A percentile compares a stretch with the other conserved stretches of the same genome.
Conservation (phyloP, 169 alveolate species). For the Sarcocystis neurona region DNA sequence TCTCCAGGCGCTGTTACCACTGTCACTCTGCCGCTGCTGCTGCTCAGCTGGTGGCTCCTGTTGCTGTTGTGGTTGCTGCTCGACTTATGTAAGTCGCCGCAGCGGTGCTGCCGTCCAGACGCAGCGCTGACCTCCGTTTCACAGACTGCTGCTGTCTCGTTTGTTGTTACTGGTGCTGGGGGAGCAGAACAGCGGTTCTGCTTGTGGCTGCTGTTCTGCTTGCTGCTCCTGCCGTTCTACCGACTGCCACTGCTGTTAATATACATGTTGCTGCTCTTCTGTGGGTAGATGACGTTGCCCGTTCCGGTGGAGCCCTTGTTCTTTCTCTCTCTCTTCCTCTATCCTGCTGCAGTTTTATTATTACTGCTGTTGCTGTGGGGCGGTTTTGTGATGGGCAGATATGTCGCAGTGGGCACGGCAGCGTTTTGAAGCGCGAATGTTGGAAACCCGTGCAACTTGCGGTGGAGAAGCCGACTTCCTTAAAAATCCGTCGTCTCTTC, state of each 20-base stretch:
- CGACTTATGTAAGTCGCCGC: too few species aligned
- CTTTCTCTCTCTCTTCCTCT: background rate
- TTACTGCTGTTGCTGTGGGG: background rate
- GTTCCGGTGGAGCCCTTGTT: too few species aligned
- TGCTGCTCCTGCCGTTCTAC: background rate
- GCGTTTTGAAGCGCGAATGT: conserved; percentile 33
- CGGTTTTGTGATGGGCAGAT: background rate
- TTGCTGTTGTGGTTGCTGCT: too few species aligned
- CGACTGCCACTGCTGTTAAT: background rate
- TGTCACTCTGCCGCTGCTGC: too few species aligned
- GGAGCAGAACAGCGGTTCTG: too few species aligned
- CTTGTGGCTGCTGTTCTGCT: too few species aligned
- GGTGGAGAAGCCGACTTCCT: conserved; percentile 15
- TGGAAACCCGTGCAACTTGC: conserved; percentile 13
- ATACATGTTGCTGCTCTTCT: background rate
- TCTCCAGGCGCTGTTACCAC: too few species aligned
- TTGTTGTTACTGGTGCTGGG: too few species aligned
- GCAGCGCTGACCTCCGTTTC: too few species aligned
- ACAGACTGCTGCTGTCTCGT: too few species aligned
- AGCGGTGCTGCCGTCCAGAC: too few species aligned
- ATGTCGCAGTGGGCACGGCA: conserved; percentile 46
- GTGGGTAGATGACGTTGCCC: background rate
- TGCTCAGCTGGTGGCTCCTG: too few species aligned
- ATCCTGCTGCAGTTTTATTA: background rate
- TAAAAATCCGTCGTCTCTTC: background rate